These are phyloP conservation scores for Datisca glomerata DNA, from an alignment of 306 rosid genomes.

Conservation along the genomic window DNA sequence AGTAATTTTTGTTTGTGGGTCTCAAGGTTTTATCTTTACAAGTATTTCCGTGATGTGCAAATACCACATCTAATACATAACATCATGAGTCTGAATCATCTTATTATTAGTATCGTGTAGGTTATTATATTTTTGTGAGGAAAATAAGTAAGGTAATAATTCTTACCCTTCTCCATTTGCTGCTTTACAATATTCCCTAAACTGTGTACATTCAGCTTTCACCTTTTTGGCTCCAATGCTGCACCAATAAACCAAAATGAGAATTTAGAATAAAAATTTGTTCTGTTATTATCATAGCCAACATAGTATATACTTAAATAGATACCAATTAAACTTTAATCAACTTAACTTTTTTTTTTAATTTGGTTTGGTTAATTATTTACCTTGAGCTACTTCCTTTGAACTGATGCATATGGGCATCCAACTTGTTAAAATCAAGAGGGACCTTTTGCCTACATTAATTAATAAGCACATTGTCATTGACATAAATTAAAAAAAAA, in stretches of 20 bases:
- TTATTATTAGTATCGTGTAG: too few relatives aligned
- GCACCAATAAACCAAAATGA: constrained; percentile 22
- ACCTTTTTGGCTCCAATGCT: constrained; percentile 95
- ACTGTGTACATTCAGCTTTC: constrained; percentile 71
- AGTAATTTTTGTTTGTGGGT: too few relatives aligned
- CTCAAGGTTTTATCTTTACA: too few relatives aligned
- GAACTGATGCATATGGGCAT: constrained; percentile 70
- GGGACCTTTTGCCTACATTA: constrained; percentile 45
- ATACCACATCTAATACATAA: too few relatives aligned
- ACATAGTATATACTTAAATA: constrained; percentile 24
- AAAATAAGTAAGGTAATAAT: too few relatives aligned
- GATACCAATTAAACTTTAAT: too few relatives aligned
- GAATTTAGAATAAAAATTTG: constrained; percentile 13
- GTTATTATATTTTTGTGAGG: too few relatives aligned
- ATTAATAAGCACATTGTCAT: constrained; percentile 5
- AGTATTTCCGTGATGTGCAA: too few relatives aligned
- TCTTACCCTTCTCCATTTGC: constrained; percentile 84
- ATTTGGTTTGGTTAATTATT: too few relatives aligned
- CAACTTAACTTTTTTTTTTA: too few relatives aligned
- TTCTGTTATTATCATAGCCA: constrained; percentile 19
- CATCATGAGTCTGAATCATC: too few relatives aligned
- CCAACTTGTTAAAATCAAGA: constrained; percentile 59
- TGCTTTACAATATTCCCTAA: constrained; percentile 62
- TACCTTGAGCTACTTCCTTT: constrained; percentile 97
- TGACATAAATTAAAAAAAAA: neutral